Conservation (phyloP, 257 asterid species). For the Asclepias syriaca region DNA sequence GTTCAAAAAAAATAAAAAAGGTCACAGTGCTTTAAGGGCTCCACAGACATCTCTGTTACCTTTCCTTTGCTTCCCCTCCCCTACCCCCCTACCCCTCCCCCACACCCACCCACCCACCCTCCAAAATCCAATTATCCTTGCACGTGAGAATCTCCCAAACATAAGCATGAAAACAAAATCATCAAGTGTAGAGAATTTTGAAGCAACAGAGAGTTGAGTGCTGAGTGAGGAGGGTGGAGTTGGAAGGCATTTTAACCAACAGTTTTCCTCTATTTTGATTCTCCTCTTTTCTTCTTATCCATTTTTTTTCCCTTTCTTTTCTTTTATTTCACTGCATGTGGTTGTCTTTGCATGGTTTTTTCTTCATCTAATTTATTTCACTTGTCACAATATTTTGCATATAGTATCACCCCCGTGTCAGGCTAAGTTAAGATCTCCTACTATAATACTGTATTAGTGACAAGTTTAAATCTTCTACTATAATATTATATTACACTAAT, state of each 20-base stretch:
- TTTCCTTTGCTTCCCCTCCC: background rate
- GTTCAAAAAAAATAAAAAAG: slow-evolving; percentile 16
- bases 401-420: background rate
- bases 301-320: slow-evolving; percentile 17
- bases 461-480: background rate
- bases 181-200: slow-evolving; percentile 32
- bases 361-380: slow-evolving; percentile 19
- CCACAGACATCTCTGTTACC: slow-evolving; percentile 17
- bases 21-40: slow-evolving; percentile 26
- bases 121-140: slow-evolving; percentile 14
- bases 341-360: slow-evolving; percentile 28
- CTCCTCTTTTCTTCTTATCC: slow-evolving; percentile 13
- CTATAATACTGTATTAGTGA: no score
- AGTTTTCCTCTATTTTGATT: slow-evolving; percentile 18
- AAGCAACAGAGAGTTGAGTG: slow-evolving; percentile 40
- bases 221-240: no score
- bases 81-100: no score
- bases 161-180: slow-evolving; percentile 19
- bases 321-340: slow-evolving; percentile 24
- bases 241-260: slow-evolving; percentile 11
- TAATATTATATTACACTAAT: no score
- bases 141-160: slow-evolving; percentile 48
- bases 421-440: no score
- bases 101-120: no score
- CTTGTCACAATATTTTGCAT: slow-evolving; percentile 29